These are phyloP conservation scores for Amaranthus hypochondriacus DNA, from an alignment of 148 eudicot species.

Conservation along the genomic window DNA sequence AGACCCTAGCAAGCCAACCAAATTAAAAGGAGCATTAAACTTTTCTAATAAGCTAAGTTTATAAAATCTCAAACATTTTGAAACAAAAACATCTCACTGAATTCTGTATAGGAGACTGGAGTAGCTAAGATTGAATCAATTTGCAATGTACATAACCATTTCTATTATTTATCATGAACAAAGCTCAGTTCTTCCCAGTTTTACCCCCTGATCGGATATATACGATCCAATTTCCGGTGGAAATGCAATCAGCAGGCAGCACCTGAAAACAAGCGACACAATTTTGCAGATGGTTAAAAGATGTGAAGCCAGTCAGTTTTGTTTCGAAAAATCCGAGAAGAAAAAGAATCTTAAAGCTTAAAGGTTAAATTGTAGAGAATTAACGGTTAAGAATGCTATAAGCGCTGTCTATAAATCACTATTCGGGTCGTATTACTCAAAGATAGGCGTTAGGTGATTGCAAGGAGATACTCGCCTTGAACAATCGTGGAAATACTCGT, in stretches of 20 bases:
- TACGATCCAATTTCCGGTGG: slow-evolving; percentile 3
- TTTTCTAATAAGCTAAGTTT: not conserved
- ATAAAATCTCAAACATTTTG: not conserved
- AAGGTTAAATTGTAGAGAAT: too few species aligned
- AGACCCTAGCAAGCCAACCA: too few species aligned
- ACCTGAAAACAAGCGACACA: slow-evolving; percentile 20
- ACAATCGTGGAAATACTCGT: too few species aligned
- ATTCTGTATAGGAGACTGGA: not conserved
- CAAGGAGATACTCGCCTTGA: too few species aligned
- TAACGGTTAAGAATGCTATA: too few species aligned
- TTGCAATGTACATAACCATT: slow-evolving; percentile 10
- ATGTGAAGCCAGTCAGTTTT: not conserved
- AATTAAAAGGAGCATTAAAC: too few species aligned
- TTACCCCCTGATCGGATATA: not conserved
- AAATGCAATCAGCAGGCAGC: slow-evolving; percentile 1
- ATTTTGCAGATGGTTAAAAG: not conserved
- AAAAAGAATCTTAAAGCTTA: too few species aligned
- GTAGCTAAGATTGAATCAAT: slow-evolving; percentile 2
- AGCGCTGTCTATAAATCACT: too few species aligned
- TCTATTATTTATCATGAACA: not conserved
- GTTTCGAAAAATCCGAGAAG: not conserved
- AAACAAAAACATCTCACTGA: not conserved
- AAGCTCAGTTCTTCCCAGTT: not conserved
- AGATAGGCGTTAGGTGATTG: too few species aligned
- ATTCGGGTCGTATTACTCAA: too few species aligned